Evolutionary conservation across 805 yeast species (phyloP).

Genomic region (Myxozyma geophila): DNA sequence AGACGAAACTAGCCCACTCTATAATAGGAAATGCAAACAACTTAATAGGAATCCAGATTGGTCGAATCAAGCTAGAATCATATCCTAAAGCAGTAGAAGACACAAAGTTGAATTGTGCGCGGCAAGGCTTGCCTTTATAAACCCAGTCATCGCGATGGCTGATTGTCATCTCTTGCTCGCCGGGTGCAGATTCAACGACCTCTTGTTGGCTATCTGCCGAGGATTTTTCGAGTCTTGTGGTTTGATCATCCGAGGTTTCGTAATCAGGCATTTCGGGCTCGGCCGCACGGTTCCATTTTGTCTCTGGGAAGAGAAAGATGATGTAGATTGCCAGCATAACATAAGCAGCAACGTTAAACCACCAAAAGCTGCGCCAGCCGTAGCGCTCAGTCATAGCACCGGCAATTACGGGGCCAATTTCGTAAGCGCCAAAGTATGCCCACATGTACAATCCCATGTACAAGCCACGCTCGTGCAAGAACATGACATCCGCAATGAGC

Average conservation of each 20-base stretch:
- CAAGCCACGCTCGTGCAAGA: conserved; percentile 11
- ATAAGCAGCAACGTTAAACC: conserved; percentile 4
- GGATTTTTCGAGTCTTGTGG: neutral
- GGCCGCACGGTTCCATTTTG: conserved; percentile 9
- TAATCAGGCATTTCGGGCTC: neutral
- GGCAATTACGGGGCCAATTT: conserved; percentile 2
- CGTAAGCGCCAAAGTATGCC: conserved; percentile 5
- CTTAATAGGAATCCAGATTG: neutral
- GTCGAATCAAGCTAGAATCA: neutral
- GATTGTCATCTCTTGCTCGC: neutral
- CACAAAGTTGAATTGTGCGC: neutral
- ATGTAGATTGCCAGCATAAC: neutral
- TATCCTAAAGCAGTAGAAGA: conserved; percentile 2
- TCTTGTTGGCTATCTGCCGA: neutral
- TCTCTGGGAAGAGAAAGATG: conserved; percentile 4
- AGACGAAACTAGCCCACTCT: conserved; percentile 7
- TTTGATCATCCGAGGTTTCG: neutral
- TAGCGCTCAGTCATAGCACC: conserved; percentile 8
- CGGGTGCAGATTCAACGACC: neutral
- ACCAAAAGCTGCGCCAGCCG: conserved; percentile 14
- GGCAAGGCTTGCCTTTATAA: neutral
- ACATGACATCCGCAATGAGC: conserved; percentile 9
- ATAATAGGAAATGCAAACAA: conserved; percentile 8
- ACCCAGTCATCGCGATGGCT: conserved; percentile 1
- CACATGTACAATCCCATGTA: conserved; percentile 11